Percentiles rank a stretch among this genome's conserved stretches.
phyloP scores from a whole-genome alignment of 2,329 filamentous ascomycete genomes.

The Aspergillus persii region DNA sequence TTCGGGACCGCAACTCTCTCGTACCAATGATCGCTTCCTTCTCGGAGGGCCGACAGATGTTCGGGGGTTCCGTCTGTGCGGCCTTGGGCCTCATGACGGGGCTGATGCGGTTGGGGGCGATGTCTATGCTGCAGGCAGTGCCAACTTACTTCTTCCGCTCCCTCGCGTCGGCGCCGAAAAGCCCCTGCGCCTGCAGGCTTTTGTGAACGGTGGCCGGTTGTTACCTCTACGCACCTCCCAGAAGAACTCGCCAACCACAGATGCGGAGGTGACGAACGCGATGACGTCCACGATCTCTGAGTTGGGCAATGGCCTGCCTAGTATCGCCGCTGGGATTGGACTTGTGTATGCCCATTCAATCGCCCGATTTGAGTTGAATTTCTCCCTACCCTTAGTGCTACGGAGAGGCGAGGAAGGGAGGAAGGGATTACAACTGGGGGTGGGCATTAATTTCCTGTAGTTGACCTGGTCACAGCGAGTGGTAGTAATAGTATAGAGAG shows the following conservation, averaged over 20 bases:
- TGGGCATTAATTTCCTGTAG: slow-evolving; percentile 93
- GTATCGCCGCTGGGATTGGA: slow-evolving; percentile 80
- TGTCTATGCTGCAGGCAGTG: slow-evolving; percentile 82
- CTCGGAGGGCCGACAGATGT: slow-evolving; percentile 94
- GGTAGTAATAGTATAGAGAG: not conserved
- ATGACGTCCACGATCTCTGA: slow-evolving; percentile 63
- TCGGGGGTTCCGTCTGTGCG: slow-evolving; percentile 85
- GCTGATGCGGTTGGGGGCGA: slow-evolving; percentile 86
- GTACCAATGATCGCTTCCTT: slow-evolving; percentile 91
- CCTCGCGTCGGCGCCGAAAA: slow-evolving; percentile 79
- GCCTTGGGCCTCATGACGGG: slow-evolving; percentile 84
- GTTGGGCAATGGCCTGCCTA: slow-evolving; percentile 73
- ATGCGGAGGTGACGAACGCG: slow-evolving; percentile 45
- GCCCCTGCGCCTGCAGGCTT: slow-evolving; percentile 82
- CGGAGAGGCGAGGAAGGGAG: slow-evolving; percentile 80
- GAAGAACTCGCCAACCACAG: slow-evolving; percentile 48
- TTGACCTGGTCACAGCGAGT: slow-evolving; percentile 19
- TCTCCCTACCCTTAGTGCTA: slow-evolving; percentile 79
- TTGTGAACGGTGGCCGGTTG: slow-evolving; percentile 84
- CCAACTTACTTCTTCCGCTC: slow-evolving; percentile 80
- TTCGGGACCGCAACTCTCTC: slow-evolving; percentile 62
- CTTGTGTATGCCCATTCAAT: slow-evolving; percentile 93
- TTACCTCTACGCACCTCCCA: slow-evolving; percentile 67
- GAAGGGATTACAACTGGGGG: slow-evolving; percentile 92
- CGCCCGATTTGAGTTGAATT: slow-evolving; percentile 93